Evolutionary conservation across 352 stramenopile genomes (phyloP).

Genomic region (Pythium scleroteichum): DNA sequence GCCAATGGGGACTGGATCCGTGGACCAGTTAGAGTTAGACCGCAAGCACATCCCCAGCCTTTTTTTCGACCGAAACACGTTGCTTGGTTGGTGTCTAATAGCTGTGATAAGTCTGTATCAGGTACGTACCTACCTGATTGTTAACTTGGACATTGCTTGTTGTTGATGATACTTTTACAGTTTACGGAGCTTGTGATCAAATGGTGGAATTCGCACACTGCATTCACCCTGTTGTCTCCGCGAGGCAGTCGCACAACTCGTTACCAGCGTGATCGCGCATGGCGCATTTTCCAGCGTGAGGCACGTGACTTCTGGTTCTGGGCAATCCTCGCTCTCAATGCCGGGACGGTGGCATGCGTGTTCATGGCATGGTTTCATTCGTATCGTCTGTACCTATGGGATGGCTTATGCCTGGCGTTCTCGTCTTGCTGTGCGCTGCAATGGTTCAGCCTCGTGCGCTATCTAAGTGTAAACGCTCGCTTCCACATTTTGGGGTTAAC

Average conservation of each 20-base stretch:
- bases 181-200: slow-evolving; percentile 46
- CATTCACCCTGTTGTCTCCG: slow-evolving; percentile 20
- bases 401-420: slow-evolving; percentile 60
- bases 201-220: slow-evolving; percentile 31
- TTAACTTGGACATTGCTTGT: no score
- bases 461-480: slow-evolving; percentile 61
- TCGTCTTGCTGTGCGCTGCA: slow-evolving; percentile 68
- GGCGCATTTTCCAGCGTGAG: slow-evolving; percentile 24
- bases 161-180: slow-evolving; percentile 25
- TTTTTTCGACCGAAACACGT: slow-evolving; percentile 43
- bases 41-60: slow-evolving; percentile 38
- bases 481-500: slow-evolving; percentile 84
- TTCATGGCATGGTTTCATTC: slow-evolving; percentile 54
- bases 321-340: slow-evolving; percentile 52
- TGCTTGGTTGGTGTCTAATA: slow-evolving; percentile 50
- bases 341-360: slow-evolving; percentile 51
- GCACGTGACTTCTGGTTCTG: slow-evolving; percentile 71
- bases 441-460: slow-evolving; percentile 77
- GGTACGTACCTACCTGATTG: slow-evolving; percentile 29
- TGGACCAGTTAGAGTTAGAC: no score
- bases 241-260: slow-evolving; percentile 17
- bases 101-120: slow-evolving; percentile 48
- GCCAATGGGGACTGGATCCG: slow-evolving; percentile 11
- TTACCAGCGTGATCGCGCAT: slow-evolving; percentile 22
- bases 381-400: slow-evolving; percentile 54